These are phyloP conservation scores for Talaromyces sp. DNA, from an alignment of 2,329 filamentous ascomycete genomes.

Conservation along the genomic window DNA sequence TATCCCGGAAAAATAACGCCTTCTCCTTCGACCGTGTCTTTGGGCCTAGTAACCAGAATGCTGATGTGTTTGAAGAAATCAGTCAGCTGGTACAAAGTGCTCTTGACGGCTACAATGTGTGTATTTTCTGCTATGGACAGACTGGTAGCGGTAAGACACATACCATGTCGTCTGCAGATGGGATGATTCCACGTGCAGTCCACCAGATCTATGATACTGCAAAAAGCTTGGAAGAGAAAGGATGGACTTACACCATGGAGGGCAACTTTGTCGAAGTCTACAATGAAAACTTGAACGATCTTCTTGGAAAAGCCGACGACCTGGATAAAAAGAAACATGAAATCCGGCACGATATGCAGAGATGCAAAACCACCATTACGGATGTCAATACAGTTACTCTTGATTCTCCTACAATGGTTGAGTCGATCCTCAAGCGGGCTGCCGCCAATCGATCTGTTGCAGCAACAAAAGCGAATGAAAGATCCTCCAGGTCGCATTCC, in stretches of 20 bases:
- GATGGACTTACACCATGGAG: constrained; percentile 91
- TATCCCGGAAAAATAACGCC: constrained; percentile 71
- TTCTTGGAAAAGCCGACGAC: constrained; percentile 67
- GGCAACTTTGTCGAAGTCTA: constrained; percentile 97
- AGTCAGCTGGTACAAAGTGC: constrained; percentile 95
- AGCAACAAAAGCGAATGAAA: constrained; percentile 94
- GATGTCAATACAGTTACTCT: constrained; percentile 73
- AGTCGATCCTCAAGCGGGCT: constrained; percentile 72
- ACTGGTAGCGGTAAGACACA: constrained; percentile 95
- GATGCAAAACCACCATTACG: constrained; percentile 74
- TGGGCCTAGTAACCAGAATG: constrained; percentile 68
- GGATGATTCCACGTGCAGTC: constrained; percentile 92
- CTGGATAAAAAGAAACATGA: constrained; percentile 79
- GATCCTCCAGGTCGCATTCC: constrained; percentile 88
- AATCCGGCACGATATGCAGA: constrained; percentile 77
- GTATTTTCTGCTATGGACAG: constrained; percentile 97
- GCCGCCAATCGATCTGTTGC: constrained; percentile 85
- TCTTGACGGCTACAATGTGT: constrained; percentile 95
- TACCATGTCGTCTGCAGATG: constrained; percentile 86
- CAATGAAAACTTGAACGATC: constrained; percentile 92
- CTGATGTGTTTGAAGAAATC: constrained; percentile 90
- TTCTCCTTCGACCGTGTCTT: constrained; percentile 96
- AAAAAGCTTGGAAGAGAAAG: constrained; percentile 76
- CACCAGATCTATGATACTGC: constrained; percentile 91
- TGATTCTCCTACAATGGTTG: constrained; percentile 73